A percentile compares a stretch with the other conserved stretches of the same genome.
phyloP scores from a whole-genome alignment of 2,329 filamentous ascomycete species.

The Dothiorella sarmentorum region DNA sequence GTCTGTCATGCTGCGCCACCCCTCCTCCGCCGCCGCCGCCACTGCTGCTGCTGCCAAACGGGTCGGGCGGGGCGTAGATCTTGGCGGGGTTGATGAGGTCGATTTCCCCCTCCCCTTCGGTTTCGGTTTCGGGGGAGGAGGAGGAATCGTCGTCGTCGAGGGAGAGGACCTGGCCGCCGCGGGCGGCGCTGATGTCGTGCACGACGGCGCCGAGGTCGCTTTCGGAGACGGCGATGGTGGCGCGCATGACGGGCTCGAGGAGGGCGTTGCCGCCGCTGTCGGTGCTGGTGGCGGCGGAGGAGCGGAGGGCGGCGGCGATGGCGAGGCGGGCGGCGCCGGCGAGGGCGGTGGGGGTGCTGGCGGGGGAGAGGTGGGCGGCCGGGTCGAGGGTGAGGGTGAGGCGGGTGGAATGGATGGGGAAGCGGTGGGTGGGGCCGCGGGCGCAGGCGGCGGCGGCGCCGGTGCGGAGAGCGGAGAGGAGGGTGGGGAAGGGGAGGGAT shows the following conservation, averaged over 20 bases:
- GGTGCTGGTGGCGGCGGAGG: constrained; percentile 56
- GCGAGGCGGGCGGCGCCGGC: constrained; percentile 63
- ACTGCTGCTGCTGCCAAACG: constrained; percentile 55
- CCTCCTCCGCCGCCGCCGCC: constrained; percentile 11
- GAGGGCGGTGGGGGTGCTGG: constrained; percentile 63
- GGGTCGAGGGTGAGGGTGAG: constrained; percentile 69
- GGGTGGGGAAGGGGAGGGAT: constrained; percentile 48
- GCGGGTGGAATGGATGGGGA: constrained; percentile 73
- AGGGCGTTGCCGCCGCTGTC: constrained; percentile 54
- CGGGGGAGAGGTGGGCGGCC: constrained; percentile 60
- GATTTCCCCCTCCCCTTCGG: constrained; percentile 25
- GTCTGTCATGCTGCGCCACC: constrained; percentile 22
- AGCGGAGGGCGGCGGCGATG: constrained; percentile 65
- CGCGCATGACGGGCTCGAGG: constrained; percentile 92
- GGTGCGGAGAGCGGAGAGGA: constrained; percentile 63
- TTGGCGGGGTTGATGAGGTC: constrained; percentile 62
- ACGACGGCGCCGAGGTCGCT: constrained; percentile 75
- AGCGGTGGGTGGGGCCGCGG: constrained; percentile 75
- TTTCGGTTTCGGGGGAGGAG: constrained; percentile 5
- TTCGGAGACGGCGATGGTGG: constrained; percentile 82
- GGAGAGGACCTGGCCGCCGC: constrained; percentile 71
- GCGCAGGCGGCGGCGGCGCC: constrained; percentile 81
- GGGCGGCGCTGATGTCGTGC: constrained; percentile 71
- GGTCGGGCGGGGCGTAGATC: constrained; percentile 86
- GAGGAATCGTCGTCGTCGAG: constrained; percentile 52